These are phyloP conservation scores for Gaillardinia entomophila DNA, from an alignment of 805 yeast genomes.

Conservation along the genomic window DNA sequence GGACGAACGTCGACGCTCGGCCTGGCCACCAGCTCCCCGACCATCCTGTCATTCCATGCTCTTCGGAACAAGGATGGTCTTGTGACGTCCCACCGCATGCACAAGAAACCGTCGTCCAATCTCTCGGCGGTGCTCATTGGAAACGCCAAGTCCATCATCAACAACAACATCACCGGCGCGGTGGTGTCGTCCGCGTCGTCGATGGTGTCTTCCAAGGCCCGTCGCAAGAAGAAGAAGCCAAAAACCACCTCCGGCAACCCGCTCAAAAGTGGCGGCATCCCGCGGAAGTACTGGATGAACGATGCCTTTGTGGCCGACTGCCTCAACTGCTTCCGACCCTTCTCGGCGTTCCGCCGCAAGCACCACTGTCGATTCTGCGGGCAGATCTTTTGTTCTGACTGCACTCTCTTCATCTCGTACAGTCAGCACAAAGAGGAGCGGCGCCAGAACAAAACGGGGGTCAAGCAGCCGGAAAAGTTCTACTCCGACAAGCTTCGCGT, in stretches of 20 bases:
- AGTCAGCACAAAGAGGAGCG: conserved; percentile 42
- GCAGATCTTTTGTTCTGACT: conserved; percentile 82
- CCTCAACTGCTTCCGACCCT: conserved; percentile 71
- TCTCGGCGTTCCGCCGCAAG: conserved; percentile 80
- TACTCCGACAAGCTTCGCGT: conserved; percentile 70
- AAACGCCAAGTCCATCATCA: conserved; percentile 32
- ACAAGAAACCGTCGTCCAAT: conserved; percentile 24
- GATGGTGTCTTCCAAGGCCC: conserved; percentile 8
- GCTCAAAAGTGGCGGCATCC: conserved; percentile 46
- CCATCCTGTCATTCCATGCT: conserved; percentile 20
- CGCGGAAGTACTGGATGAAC: conserved; percentile 91
- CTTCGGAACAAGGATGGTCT: conserved; percentile 13
- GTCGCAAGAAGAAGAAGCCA: conserved; percentile 21
- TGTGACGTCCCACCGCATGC: conserved; percentile 4
- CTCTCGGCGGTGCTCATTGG: conserved; percentile 29
- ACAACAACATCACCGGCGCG: conserved; percentile 17
- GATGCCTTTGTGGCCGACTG: conserved; percentile 90
- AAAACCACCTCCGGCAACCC: conserved; percentile 34
- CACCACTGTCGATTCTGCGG: conserved; percentile 97
- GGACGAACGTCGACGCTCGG: conserved; percentile 5
- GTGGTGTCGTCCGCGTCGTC: conserved; percentile 29
- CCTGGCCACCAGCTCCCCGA: conserved; percentile 11
- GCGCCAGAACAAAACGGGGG: conserved; percentile 9
- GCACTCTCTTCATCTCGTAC: conserved; percentile 67
- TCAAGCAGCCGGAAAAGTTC: conserved; percentile 29